Percentiles rank a stretch among this genome's conserved stretches.
These are phyloP conservation scores for Phytophthora ohioensis DNA, from an alignment of 352 stramenopile species.

Conservation along the genomic window DNA sequence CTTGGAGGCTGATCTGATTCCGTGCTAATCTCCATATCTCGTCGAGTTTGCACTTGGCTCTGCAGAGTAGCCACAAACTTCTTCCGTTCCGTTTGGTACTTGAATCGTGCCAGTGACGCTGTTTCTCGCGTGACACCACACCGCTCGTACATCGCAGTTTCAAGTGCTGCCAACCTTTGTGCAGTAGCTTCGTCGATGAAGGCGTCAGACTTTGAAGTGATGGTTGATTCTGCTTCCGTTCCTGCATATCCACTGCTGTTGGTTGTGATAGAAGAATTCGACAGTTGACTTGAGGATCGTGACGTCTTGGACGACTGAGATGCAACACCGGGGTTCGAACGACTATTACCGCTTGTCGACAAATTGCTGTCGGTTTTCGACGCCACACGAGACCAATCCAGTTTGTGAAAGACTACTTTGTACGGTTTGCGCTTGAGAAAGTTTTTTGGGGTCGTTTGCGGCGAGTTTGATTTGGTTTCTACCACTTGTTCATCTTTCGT, in stretches of 20 bases:
- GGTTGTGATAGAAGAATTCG: not conserved
- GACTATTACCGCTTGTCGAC: constrained; percentile 15
- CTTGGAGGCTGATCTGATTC: not conserved
- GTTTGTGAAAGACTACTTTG: constrained; percentile 71
- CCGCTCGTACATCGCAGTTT: constrained; percentile 35
- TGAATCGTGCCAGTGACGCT: constrained; percentile 31
- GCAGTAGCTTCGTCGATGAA: constrained; percentile 35
- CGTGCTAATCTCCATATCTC: not conserved
- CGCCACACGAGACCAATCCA: constrained; percentile 66
- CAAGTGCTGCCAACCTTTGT: constrained; percentile 26
- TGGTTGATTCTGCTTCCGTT: not conserved
- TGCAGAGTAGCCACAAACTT: constrained; percentile 31
- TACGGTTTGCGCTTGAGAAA: constrained; percentile 80
- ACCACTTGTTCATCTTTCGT: constrained; percentile 12
- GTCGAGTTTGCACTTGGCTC: constrained; percentile 13
- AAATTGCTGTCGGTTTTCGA: constrained; percentile 70
- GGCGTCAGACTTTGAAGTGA: not conserved
- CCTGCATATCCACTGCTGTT: not conserved
- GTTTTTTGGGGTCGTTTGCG: constrained; percentile 14
- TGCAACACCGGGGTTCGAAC: constrained; percentile 7
- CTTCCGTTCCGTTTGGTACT: constrained; percentile 44
- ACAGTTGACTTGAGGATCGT: constrained; percentile 1
- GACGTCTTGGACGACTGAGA: not conserved
- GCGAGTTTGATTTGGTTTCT: constrained; percentile 12
- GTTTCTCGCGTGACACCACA: constrained; percentile 40